Evolutionary conservation across 2,329 filamentous ascomycete species (phyloP).

Genomic region (Neophaeococcomyces mojaviensis): DNA sequence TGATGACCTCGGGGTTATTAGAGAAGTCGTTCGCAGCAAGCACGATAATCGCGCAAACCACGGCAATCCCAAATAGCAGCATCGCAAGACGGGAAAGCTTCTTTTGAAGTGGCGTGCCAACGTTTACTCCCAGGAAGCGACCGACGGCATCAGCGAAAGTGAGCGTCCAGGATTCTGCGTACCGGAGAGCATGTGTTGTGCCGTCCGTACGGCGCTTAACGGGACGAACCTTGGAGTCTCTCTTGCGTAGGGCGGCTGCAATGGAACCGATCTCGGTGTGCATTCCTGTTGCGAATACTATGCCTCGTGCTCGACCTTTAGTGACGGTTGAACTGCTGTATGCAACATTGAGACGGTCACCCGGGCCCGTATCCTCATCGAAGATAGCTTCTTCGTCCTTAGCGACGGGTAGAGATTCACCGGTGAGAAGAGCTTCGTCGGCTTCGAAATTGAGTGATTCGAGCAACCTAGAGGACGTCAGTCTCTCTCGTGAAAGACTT

Average conservation of each 20-base stretch:
- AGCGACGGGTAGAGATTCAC: constrained; percentile 52
- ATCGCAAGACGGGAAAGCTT: constrained; percentile 81
- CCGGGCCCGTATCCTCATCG: constrained; percentile 38
- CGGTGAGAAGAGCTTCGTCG: constrained; percentile 58
- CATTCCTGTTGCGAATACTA: constrained; percentile 55
- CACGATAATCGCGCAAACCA: constrained; percentile 55
- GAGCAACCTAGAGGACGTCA: constrained; percentile 35
- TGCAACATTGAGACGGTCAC: constrained; percentile 54
- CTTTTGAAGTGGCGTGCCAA: constrained; percentile 76
- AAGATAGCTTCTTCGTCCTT: constrained; percentile 37
- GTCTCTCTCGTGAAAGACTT: not conserved
- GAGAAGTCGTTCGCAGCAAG: constrained; percentile 53
- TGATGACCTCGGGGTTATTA: constrained; percentile 50
- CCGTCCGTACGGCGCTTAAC: constrained; percentile 44
- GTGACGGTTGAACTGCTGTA: constrained; percentile 55
- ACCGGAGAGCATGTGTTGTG: constrained; percentile 32
- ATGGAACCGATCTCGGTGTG: constrained; percentile 56
- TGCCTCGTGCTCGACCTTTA: constrained; percentile 50
- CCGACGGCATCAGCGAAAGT: constrained; percentile 43
- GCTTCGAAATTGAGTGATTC: constrained; percentile 64
- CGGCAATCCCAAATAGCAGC: constrained; percentile 65
- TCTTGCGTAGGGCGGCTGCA: constrained; percentile 47
- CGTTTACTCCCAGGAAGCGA: constrained; percentile 51
- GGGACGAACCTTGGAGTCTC: constrained; percentile 43
- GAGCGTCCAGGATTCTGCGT: constrained; percentile 44